Evolutionary conservation across 768 basidiomycete genomes (phyloP), one percentile per base, ranked within the genome.

Genomic region (Mycena rebaudengoi): DNA sequence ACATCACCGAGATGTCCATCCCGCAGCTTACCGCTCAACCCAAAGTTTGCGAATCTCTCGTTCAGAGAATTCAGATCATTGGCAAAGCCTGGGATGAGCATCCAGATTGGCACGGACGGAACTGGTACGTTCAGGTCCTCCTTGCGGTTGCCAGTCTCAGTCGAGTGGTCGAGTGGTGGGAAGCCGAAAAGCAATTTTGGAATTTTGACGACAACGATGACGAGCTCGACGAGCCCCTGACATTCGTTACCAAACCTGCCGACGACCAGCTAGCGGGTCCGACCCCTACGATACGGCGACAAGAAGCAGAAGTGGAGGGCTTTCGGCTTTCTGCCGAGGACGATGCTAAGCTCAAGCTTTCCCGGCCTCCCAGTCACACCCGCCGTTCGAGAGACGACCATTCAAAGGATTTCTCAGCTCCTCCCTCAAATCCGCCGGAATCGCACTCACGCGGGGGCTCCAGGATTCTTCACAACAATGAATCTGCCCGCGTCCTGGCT

Each of bases 121-220:
- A 92, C 62, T 99, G 97, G 98, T 99, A 98, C 78, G 96, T 98
- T 53, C 96, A 97, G 73, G 91, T 98, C 26, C 85, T 99, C 5
- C 89, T 98, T 49, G 97, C 98, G 21, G 91, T 99, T 48, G 98
- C 98, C 30, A 95, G 94, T 71, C 88, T 99, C 66, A 94, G 91
- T 76, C 91, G 97, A 60, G 98, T 99, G 28, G 91, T 98, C 66
- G 98, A 98, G 73, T 99, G 98, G 97, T 98, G 96, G 95, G 96
- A 98, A 77, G 98, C 98, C 12, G 97, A 99, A 81, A 96, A 96
- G 73, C 95, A 96, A 69, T 99, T 99, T 77, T 99, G 98, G 98
- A 98, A 98, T 72, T 99, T 98, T 74, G 93, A 96, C 72, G 94
- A 95, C 73, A 91, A 92, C 64, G 92, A 92, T 44, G 90, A 94